A percentile compares a stretch with the other conserved stretches of the same genome.
phyloP scores from a whole-genome alignment of 345 rosid genomes.

The Salix udensis region DNA sequence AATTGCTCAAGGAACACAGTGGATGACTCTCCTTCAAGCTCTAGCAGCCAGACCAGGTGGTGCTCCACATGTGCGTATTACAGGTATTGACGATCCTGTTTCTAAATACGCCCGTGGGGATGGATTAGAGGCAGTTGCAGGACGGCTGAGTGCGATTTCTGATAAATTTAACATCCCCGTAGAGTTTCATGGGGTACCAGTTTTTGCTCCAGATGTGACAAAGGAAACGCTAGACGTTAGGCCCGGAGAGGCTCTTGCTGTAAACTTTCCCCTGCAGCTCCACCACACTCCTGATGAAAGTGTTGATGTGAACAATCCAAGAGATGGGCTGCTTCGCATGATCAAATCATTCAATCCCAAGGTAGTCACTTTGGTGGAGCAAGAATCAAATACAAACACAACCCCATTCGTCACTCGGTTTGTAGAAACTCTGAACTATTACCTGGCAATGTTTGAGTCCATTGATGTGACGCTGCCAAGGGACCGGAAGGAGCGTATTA shows the following conservation, averaged over 20 bases:
- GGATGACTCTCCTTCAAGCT: conserved; percentile 69
- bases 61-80: conserved; percentile 61
- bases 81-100: conserved; percentile 65
- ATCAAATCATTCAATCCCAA: conserved; percentile 62
- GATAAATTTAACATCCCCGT: conserved; percentile 48
- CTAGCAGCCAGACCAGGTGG: conserved; percentile 66
- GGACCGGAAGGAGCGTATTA: conserved; percentile 45
- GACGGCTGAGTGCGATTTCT: conserved; percentile 43
- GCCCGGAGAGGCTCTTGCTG: conserved; percentile 61
- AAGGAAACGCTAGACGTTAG: conserved; percentile 60
- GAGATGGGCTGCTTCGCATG: conserved; percentile 68
- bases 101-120: conserved; percentile 46
- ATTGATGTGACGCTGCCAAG: conserved; percentile 51
- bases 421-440: conserved; percentile 53
- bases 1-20: conserved; percentile 64
- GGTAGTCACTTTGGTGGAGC: conserved; percentile 62
- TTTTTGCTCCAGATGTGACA: conserved; percentile 47
- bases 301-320: conserved; percentile 59
- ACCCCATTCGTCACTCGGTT: conserved; percentile 62
- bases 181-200: conserved; percentile 57
- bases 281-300: conserved; percentile 75
- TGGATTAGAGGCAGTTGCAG: conserved; percentile 50
- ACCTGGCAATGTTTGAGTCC: conserved; percentile 67
- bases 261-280: conserved; percentile 66
- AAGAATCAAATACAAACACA: conserved; percentile 76